Conservation (phyloP, 2,329 filamentous ascomycete species). For the Pochonia chlamydosporia region DNA sequence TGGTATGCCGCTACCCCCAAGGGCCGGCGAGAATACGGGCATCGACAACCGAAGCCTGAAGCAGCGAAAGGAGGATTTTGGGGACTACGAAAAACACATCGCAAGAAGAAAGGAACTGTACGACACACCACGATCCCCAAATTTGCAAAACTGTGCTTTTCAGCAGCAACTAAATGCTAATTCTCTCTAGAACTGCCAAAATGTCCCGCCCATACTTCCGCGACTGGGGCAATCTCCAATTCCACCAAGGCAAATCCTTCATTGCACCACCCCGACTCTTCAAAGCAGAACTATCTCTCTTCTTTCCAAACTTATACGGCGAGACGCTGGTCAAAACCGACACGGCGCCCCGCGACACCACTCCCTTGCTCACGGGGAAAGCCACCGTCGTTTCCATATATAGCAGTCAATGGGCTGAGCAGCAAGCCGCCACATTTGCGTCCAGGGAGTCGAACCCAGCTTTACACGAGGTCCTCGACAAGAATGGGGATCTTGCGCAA, state of each 20-base stretch:
- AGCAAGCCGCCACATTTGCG: constrained; percentile 70
- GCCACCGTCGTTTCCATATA: constrained; percentile 77
- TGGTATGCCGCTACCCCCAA: constrained; percentile 69
- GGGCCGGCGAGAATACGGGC: constrained; percentile 75
- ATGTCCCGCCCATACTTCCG: constrained; percentile 89
- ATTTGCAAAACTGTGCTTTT: too few relatives aligned
- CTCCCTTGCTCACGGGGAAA: constrained; percentile 64
- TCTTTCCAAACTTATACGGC: constrained; percentile 89
- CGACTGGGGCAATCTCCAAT: constrained; percentile 81
- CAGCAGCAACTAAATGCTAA: neutral
- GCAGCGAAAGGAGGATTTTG: constrained; percentile 72
- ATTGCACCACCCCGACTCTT: constrained; percentile 80
- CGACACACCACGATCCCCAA: constrained; percentile 14
- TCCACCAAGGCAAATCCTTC: constrained; percentile 89
- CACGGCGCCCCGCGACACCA: constrained; percentile 59
- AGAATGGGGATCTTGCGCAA: constrained; percentile 55
- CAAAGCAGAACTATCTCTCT: constrained; percentile 73
- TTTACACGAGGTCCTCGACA: constrained; percentile 56
- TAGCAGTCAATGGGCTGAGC: constrained; percentile 78
- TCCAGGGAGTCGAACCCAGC: constrained; percentile 60
- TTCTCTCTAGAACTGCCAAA: constrained; percentile 55
- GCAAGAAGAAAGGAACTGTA: constrained; percentile 70
- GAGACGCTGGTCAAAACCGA: constrained; percentile 60
- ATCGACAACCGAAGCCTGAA: constrained; percentile 60
- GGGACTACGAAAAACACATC: constrained; percentile 80